These are phyloP conservation scores for Spathaspora jeffriesii DNA, from an alignment of 1,139 yeast species.

Conservation along the genomic window DNA sequence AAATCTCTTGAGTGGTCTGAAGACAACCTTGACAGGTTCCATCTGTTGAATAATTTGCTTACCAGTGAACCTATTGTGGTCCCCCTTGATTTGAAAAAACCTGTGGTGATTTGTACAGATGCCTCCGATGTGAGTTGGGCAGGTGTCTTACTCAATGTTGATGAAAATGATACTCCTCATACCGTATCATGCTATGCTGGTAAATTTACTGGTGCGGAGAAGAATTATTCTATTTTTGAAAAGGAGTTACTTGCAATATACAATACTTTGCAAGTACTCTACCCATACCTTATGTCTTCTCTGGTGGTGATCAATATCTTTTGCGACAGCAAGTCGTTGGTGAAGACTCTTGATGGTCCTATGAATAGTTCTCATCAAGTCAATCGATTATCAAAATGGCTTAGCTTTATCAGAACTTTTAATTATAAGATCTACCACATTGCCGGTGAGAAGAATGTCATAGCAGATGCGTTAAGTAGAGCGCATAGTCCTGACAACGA, in stretches of 20 bases:
- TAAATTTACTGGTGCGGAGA: neutral
- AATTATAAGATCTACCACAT: neutral
- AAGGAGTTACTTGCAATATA: neutral
- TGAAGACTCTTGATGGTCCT: too few relatives aligned
- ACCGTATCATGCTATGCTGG: neutral
- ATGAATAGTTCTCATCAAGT: neutral
- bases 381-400: neutral
- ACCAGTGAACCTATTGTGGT: neutral
- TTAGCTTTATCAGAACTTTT: neutral
- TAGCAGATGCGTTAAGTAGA: too few relatives aligned
- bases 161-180: neutral
- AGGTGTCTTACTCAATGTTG: neutral
- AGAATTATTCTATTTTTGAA: neutral
- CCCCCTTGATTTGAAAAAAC: neutral
- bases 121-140: neutral
- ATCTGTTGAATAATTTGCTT: neutral
- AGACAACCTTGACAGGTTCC: neutral
- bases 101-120: neutral
- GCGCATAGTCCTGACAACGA: too few relatives aligned
- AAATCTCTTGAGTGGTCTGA: neutral
- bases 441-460: neutral
- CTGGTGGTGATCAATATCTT: too few relatives aligned
- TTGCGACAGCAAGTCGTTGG: too few relatives aligned
- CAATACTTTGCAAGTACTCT: too few relatives aligned
- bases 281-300: too few relatives aligned